Base-by-base conservation (phyloP, 495 filamentous ascomycete species). In the Penicillium roqueforti region DNA sequence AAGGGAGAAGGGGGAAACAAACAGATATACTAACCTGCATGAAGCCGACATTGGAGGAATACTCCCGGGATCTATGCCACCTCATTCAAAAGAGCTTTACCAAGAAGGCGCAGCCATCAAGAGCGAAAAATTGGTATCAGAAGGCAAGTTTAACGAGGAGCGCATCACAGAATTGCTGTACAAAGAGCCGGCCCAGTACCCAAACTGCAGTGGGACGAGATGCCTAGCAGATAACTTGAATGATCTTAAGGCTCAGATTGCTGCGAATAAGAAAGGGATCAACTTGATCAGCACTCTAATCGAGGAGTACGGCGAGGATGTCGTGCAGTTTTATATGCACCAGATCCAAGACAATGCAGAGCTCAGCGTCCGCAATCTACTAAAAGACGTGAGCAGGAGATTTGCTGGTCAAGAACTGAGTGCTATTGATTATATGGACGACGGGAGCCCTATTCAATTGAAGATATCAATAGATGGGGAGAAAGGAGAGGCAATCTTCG, bases 201-300 rank as follows among this genome's bases (percentile, higher is more conserved):
- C 90, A 3, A 89, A 86, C 8, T 96, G 92, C 75, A 89, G 84
- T 60, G 93, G 92, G 3, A 95, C 92, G 3, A 75, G 93, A 47
- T 92, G 90, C 63, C 73, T 97, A 1, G 83, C 82, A 14, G 93
- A 98, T 63, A 98, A 98, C 63, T 76, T 98, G 69, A 93, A 92
- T 59, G 93, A 98, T 66, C 80, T 98, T 18, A 92, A 95, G 68
- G 93, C 93, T 1, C 91, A 96, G 60, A 86, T 97, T 18, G 93
- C 93, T 4, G 90, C 92, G 6, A 97, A 98, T 65, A 87, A 95
- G 63, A 96, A 95, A 62, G 93, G 93, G 19, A 96, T 97, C 56
- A 90, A 83, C 44, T 80, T 98, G 28, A 96, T 97, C 53, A 80
- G 79, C 34, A 74, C 77, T 1, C 73, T 98, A 4, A 93, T 97